Percentiles rank a stretch among this genome's conserved stretches.
Conservation (phyloP, 148 eudicot species). For the Heliamphora exappendiculata region DNA sequence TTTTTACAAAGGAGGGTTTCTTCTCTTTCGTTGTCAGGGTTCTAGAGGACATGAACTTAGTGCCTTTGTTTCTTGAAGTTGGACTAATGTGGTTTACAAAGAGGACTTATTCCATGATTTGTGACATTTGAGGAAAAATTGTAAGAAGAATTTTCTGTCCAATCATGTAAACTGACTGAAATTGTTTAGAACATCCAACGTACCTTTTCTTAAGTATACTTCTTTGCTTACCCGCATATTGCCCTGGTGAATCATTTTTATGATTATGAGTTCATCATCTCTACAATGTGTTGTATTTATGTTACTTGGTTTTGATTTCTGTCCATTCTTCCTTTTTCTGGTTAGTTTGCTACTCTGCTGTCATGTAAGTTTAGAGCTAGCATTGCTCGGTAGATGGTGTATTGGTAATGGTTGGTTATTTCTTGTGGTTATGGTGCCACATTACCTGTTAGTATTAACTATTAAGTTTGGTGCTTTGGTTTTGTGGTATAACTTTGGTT, state of each 20-base stretch:
- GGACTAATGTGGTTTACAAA: neutral
- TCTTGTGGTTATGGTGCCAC: neutral
- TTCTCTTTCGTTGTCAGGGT: neutral
- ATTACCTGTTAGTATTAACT: neutral
- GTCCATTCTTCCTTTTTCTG: neutral
- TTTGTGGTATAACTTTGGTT: neutral
- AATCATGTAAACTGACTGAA: conserved; percentile 24
- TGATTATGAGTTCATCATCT: neutral
- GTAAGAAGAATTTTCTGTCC: conserved; percentile 13
- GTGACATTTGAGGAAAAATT: conserved; percentile 6
- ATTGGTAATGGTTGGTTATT: neutral
- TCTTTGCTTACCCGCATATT: neutral
- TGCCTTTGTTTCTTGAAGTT: neutral
- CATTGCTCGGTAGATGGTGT: neutral
- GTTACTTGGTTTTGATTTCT: neutral
- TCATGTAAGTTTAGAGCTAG: neutral
- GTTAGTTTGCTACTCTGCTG: neutral
- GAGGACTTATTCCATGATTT: conserved; percentile 10
- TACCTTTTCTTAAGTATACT: neutral
- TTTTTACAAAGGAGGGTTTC: neutral
- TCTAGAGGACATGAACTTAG: neutral
- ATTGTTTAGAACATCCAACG: conserved; percentile 5
- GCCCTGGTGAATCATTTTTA: neutral
- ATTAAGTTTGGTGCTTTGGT: neutral
- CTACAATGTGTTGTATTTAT: neutral